Conservation (phyloP, 2,329 filamentous ascomycete species). For the Ophiostoma quercus region DNA sequence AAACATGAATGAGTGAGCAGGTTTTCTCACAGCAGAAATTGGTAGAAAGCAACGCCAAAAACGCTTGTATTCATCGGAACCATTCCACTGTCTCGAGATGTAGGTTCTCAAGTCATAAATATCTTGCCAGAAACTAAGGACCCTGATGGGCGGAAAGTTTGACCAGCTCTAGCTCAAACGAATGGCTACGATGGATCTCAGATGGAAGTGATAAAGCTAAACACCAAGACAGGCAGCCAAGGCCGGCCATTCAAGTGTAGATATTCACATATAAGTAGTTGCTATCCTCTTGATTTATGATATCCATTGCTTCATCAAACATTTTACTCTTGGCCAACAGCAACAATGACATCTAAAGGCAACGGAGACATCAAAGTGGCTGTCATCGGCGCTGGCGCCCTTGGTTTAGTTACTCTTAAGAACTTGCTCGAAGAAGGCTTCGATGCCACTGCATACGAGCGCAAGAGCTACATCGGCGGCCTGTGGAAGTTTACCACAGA, state of each 20-base stretch:
- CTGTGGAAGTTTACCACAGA: conserved; percentile 42
- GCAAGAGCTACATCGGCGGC: conserved; percentile 39
- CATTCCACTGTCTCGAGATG: no score
- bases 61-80: neutral
- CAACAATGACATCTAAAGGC: neutral
- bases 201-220: neutral
- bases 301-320: neutral
- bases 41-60: no score
- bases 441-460: conserved; percentile 39
- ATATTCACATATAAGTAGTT: neutral
- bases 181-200: neutral
- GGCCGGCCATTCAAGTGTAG: neutral
- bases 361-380: neutral
- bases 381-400: neutral
- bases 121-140: neutral
- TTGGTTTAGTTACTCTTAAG: conserved; percentile 34
- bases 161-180: neutral
- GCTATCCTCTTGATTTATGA: neutral
- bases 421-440: conserved; percentile 42
- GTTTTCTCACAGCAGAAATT: neutral
- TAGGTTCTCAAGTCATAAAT: neutral
- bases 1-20: neutral
- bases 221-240: neutral
- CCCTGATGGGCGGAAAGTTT: neutral
- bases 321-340: neutral